Evolutionary conservation across 2,329 filamentous ascomycete species (phyloP).

Genomic region (Acephala macrosclerotiorum): DNA sequence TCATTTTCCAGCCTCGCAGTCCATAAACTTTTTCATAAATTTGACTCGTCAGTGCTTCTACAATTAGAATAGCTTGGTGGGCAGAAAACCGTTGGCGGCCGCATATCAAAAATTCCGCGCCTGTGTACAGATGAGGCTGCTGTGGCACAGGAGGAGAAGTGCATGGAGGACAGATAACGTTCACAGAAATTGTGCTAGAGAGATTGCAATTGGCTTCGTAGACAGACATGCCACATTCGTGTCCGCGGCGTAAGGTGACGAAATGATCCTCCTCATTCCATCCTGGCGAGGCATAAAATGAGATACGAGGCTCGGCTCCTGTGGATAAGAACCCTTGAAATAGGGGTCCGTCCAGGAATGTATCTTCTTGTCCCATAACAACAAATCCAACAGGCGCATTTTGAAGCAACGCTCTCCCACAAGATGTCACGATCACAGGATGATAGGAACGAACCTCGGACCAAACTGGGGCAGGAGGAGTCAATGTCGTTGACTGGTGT

Average conservation of each 20-base stretch:
- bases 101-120: not conserved
- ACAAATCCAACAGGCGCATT: not conserved
- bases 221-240: not conserved
- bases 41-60: not conserved
- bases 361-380: not conserved
- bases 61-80: not conserved
- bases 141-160: slow-evolving; percentile 1
- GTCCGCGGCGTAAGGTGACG: not conserved
- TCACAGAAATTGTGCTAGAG: not conserved
- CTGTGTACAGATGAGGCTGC: not conserved
- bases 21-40: not conserved
- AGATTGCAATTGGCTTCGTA: too few relatives aligned
- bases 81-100: not conserved
- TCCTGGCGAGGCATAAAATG: not conserved
- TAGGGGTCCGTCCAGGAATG: not conserved
- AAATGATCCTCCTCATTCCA: not conserved
- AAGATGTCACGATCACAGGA: too few relatives aligned
- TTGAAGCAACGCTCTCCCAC: not conserved
- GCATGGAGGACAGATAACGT: not conserved
- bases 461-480: not conserved
- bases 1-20: not conserved
- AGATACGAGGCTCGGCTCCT: not conserved
- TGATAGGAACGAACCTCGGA: too few relatives aligned
- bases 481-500: not conserved
- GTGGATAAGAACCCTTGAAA: slow-evolving; percentile 1